phyloP scores from a whole-genome alignment of 2,329 filamentous ascomycete genomes.

The Sphaerulina musiva region DNA sequence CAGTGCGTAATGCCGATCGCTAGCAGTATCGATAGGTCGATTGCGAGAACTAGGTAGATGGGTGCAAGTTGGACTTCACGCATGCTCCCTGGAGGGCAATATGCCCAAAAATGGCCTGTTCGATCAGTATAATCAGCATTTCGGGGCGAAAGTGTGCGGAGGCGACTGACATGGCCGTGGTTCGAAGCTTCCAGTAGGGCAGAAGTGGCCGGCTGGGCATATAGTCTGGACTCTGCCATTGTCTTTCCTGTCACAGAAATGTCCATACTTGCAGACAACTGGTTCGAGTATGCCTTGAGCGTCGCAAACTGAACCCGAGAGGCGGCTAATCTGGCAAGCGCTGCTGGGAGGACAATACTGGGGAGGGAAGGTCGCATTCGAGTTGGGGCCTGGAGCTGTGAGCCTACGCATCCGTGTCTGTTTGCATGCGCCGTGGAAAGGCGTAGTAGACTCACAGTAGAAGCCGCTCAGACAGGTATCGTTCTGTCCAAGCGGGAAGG shows the following conservation, averaged over 20 bases:
- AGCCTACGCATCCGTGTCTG: not conserved
- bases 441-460: not conserved
- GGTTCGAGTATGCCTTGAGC: slow-evolving; percentile 44
- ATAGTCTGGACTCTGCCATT: slow-evolving; percentile 38
- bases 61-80: slow-evolving; percentile 44
- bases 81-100: slow-evolving; percentile 42
- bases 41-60: slow-evolving; percentile 40
- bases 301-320: slow-evolving; percentile 26
- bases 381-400: slow-evolving; percentile 23
- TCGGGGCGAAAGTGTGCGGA: not conserved
- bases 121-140: not conserved
- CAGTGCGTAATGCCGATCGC: slow-evolving; percentile 32
- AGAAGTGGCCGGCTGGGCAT: slow-evolving; percentile 48
- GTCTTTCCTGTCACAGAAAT: slow-evolving; percentile 38
- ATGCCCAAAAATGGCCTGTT: slow-evolving; percentile 35
- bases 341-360: slow-evolving; percentile 31
- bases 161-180: slow-evolving; percentile 42
- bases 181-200: slow-evolving; percentile 44
- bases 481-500: not conserved
- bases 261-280: slow-evolving; percentile 45
- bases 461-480: not conserved
- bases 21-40: slow-evolving; percentile 37
- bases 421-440: not conserved
- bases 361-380: slow-evolving; percentile 25
- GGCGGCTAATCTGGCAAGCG: slow-evolving; percentile 23